These are phyloP conservation scores for Myxozyma vanderwaltii DNA, from an alignment of 805 yeast species.

Conservation along the genomic window DNA sequence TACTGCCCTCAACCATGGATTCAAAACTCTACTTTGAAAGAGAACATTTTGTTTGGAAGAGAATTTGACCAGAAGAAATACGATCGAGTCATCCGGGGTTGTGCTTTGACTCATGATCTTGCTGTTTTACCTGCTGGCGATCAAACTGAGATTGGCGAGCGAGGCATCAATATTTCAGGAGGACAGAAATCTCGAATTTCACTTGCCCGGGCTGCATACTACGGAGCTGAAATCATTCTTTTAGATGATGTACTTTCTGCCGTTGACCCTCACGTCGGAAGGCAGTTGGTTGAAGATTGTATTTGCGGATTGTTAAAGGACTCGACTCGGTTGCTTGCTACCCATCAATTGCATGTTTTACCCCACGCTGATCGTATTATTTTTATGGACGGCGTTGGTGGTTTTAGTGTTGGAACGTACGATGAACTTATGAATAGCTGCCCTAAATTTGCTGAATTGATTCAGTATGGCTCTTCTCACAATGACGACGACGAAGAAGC, in stretches of 20 bases:
- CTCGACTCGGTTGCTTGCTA: conserved; percentile 74
- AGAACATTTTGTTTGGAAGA: conserved; percentile 71
- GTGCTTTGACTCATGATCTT: conserved; percentile 69
- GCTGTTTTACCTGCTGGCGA: conserved; percentile 73
- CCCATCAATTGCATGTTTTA: conserved; percentile 78
- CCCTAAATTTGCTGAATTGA: conserved; percentile 50
- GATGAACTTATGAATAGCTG: conserved; percentile 50
- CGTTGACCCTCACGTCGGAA: conserved; percentile 84
- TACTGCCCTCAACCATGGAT: conserved; percentile 78
- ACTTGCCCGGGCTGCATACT: conserved; percentile 79
- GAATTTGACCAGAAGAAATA: conserved; percentile 56
- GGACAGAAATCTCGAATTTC: conserved; percentile 89
- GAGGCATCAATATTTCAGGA: conserved; percentile 86
- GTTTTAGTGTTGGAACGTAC: conserved; percentile 58
- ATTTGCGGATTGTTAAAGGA: conserved; percentile 57
- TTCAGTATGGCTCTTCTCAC: conserved; percentile 32
- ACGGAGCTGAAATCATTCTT: conserved; percentile 62
- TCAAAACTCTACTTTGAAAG: conserved; percentile 74
- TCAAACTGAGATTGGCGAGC: conserved; percentile 80
- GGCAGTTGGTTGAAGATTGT: conserved; percentile 71
- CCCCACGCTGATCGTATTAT: conserved; percentile 69
- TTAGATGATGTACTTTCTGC: conserved; percentile 86
- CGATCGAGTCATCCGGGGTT: conserved; percentile 57
- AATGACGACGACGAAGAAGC: conserved; percentile 30
- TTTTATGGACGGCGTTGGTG: conserved; percentile 63